Evolutionary conservation across 805 yeast genomes (phyloP), one percentile per base, ranked within the genome.

Genomic region (Candida andamanensis): DNA sequence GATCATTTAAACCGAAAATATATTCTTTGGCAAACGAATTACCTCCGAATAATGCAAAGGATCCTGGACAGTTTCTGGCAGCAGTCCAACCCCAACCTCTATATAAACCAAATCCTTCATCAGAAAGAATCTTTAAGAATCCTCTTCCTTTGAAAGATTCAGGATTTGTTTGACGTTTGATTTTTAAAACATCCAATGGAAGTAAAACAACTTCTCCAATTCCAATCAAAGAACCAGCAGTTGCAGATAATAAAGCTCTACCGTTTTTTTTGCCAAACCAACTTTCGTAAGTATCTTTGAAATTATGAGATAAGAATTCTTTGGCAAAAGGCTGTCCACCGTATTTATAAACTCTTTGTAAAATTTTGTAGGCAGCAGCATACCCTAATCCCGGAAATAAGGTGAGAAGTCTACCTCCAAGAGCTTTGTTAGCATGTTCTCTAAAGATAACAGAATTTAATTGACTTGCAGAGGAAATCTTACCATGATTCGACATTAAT

Each of bases 1-100:
- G 87, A 65, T 92, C 98, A 46, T 69, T 54, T 50, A 92, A 72
- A 11, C 89, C 89, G 49, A 86, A 78, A 39, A 92, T 76, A 67
- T 85, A 92, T 66, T 92, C 99, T 67, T 92, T 92, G 40, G 98
- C 97, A 57, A 92, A 92, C 11, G 99, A 95, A 55, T 90, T 87
- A 65, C 97, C 99, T 47, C 99, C 99, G 48, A 92, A 92, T 36
- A 92, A 70, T 12, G 97, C 95, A 55, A 92, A 92, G 2, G 96
- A 86, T 39, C 99, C 99, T 23, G 99, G 99, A 2, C 97, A 97
- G 58, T 92, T 92, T 76, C 99, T 82, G 26, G 99, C 99, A 47
- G 95, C 95, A 39, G 99, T 92, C 99, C 99, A 92, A 37, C 97
- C 97, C 95, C 97, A 89, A 45, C 99, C 99, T 58, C 96, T 75